These are phyloP conservation scores for Saprolegnia diclina DNA, from an alignment of 352 stramenopile species.

Conservation along the genomic window DNA sequence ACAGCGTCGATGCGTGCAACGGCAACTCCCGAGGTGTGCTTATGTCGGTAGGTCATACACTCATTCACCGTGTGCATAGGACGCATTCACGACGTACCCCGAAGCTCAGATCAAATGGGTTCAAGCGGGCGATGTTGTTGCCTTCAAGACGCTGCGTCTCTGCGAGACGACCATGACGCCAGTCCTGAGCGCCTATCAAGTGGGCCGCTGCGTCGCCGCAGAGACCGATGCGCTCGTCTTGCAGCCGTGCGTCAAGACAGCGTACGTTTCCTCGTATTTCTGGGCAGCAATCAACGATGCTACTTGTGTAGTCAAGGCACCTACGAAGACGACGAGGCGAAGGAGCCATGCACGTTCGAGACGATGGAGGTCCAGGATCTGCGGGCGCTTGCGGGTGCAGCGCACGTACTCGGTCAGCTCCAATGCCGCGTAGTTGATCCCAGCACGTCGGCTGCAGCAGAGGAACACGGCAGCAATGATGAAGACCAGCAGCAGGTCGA, in stretches of 20 bases:
- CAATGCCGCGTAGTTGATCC: neutral
- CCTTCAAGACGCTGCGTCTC: constrained; percentile 6
- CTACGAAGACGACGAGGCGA: neutral
- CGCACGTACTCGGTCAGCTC: neutral
- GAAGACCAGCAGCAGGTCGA: no score
- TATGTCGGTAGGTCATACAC: neutral
- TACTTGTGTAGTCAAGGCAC: neutral
- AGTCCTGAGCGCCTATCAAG: neutral
- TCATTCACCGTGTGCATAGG: neutral
- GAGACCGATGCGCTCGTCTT: neutral
- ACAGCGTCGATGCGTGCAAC: neutral
- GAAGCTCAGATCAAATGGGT: neutral
- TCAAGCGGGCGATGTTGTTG: neutral
- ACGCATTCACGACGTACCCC: neutral
- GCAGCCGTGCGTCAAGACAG: neutral
- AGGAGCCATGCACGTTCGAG: neutral
- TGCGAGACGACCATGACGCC: neutral
- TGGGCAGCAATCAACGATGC: no score
- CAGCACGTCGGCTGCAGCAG: neutral
- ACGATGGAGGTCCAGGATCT: neutral
- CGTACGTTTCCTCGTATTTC: no score
- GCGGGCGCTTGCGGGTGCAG: neutral
- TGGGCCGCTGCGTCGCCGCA: neutral
- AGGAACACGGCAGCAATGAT: no score
- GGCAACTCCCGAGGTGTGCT: neutral